Evolutionary conservation across 129 eudicot genomes (phyloP).

Genomic region (Flaveria bidentis): DNA sequence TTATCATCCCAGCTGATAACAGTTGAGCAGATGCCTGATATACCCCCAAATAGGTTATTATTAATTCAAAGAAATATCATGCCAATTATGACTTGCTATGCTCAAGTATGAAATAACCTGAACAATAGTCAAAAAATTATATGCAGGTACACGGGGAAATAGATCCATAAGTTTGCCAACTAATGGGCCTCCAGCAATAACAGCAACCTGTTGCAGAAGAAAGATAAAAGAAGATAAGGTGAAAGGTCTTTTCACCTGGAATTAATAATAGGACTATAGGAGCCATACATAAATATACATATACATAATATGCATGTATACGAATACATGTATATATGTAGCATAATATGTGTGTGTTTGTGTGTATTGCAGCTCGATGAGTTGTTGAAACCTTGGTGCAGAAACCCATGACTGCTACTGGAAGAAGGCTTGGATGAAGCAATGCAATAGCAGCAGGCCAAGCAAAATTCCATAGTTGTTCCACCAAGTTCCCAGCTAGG

Average conservation of each 20-base stretch:
- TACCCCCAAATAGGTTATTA: constrained; percentile 24
- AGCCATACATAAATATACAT: neutral
- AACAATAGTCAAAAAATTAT: constrained; percentile 56
- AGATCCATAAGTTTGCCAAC: constrained; percentile 93
- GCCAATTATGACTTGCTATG: neutral
- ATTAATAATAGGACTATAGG: neutral
- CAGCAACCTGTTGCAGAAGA: constrained; percentile 64
- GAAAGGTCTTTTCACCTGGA: constrained; percentile 18
- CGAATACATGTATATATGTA: neutral
- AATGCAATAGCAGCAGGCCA: constrained; percentile 96
- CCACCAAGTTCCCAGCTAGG: constrained; percentile 88
- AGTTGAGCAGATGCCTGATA: constrained; percentile 89
- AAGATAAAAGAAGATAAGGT: constrained; percentile 28
- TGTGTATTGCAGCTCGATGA: constrained; percentile 1
- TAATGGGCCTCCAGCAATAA: constrained; percentile 86
- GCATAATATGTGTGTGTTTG: neutral
- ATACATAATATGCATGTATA: neutral
- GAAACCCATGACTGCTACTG: constrained; percentile 94
- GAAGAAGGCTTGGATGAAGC: constrained; percentile 97
- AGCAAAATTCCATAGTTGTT: constrained; percentile 95
- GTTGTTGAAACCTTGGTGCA: constrained; percentile 67
- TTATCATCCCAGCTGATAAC: constrained; percentile 88
- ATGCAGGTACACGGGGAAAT: constrained; percentile 85
- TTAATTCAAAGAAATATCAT: constrained; percentile 4
- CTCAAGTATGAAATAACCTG: constrained; percentile 56